These are phyloP conservation scores for Lobulomyces angularis DNA, from an alignment of 192 early-diverging fungal genomes.

Conservation along the genomic window DNA sequence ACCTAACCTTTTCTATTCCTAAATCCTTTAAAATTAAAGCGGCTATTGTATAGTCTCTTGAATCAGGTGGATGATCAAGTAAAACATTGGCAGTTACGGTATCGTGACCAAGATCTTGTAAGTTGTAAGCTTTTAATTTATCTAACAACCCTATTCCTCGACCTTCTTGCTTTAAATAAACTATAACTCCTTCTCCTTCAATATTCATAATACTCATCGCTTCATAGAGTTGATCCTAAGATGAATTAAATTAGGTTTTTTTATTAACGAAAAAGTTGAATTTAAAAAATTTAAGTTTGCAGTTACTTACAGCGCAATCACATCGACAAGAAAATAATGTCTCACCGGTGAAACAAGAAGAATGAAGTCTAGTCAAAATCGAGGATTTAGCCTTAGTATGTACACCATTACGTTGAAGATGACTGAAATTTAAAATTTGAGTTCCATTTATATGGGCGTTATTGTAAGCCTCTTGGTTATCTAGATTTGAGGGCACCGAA, in stretches of 20 bases:
- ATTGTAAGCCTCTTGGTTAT: conserved; percentile 1
- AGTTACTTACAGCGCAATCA: conserved; percentile 57
- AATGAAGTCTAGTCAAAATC: conserved; percentile 85
- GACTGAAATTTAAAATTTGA: not conserved
- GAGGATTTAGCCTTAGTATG: not conserved
- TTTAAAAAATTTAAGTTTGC: no score
- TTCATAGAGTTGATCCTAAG: conserved; percentile 70
- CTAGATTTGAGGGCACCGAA: conserved; percentile 1
- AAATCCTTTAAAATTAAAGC: conserved; percentile 78
- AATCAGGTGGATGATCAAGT: conserved; percentile 82
- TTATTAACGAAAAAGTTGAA: no score
- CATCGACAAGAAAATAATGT: conserved; percentile 80
- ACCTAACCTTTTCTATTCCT: conserved; percentile 50
- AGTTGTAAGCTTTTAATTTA: conserved; percentile 92
- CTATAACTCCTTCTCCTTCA: conserved; percentile 80
- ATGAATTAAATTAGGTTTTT: not conserved
- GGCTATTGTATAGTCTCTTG: conserved; percentile 85
- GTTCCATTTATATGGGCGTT: conserved; percentile 8
- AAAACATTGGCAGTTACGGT: conserved; percentile 84
- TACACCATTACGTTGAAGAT: not conserved
- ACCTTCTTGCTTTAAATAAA: conserved; percentile 93
- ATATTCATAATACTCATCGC: conserved; percentile 78
- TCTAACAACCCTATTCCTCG: conserved; percentile 87
- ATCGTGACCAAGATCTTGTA: conserved; percentile 91
- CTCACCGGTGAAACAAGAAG: conserved; percentile 95